These are phyloP conservation scores for Trifolium pratense DNA, from an alignment of 306 rosid genomes.

Conservation along the genomic window DNA sequence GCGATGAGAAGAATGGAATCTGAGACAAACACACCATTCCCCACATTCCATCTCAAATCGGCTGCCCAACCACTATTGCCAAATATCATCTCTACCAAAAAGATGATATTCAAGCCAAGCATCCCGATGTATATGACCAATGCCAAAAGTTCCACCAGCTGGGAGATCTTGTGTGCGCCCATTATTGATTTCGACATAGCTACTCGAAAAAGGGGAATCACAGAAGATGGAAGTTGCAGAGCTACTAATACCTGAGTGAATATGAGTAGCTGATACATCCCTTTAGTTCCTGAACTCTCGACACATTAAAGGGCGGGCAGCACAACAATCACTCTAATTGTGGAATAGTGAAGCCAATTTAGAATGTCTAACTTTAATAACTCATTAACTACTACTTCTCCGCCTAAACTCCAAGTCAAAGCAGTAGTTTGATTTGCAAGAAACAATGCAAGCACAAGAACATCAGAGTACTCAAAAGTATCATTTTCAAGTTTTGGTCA, in stretches of 20 bases:
- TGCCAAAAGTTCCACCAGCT: slow-evolving; percentile 69
- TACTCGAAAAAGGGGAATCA: slow-evolving; percentile 88
- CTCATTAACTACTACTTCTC: slow-evolving; percentile 69
- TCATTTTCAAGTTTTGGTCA: too few species aligned
- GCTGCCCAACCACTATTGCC: slow-evolving; percentile 83
- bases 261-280: slow-evolving; percentile 85
- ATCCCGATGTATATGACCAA: slow-evolving; percentile 71
- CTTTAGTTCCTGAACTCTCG: slow-evolving; percentile 93
- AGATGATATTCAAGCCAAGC: slow-evolving; percentile 78
- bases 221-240: slow-evolving; percentile 84
- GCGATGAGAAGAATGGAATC: slow-evolving; percentile 55
- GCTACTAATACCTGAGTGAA: slow-evolving; percentile 87
- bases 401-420: slow-evolving; percentile 82
- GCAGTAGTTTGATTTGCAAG: slow-evolving; percentile 77
- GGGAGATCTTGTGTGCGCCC: slow-evolving; percentile 83
- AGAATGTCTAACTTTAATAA: slow-evolving; percentile 87
- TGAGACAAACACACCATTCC: slow-evolving; percentile 61
- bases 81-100: slow-evolving; percentile 80
- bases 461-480: too few species aligned
- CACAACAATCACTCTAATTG: slow-evolving; percentile 80
- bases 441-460: too few species aligned
- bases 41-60: slow-evolving; percentile 71
- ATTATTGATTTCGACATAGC: slow-evolving; percentile 84
- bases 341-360: slow-evolving; percentile 93
- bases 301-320: slow-evolving; percentile 88